Percentiles rank a stretch among this genome's conserved stretches.
Evolutionary conservation across 2,329 filamentous ascomycete species (phyloP).

Genomic region (Colletotrichum eleusines): DNA sequence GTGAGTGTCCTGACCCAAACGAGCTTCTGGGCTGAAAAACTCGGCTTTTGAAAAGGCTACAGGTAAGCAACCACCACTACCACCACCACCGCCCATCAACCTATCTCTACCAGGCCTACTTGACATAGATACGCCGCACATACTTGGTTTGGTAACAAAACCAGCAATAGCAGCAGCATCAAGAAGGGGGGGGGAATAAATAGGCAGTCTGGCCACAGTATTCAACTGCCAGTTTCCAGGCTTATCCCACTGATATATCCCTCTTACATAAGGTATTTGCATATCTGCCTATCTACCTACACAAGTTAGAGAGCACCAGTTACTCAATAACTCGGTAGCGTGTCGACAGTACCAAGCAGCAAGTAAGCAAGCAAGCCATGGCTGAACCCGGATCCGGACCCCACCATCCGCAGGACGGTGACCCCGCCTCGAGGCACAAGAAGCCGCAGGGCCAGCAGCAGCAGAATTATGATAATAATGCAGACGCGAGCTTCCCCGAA

Average conservation of each 20-base stretch:
- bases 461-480: too few relatives aligned
- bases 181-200: conserved; percentile 6
- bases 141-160: too few relatives aligned
- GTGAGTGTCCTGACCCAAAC: too few relatives aligned
- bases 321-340: neutral
- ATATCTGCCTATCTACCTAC: neutral
- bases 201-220: conserved; percentile 23
- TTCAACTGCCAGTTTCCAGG: conserved; percentile 9
- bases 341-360: neutral
- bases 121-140: too few relatives aligned
- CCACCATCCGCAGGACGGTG: conserved; percentile 48
- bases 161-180: neutral
- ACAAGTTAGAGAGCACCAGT: neutral
- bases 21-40: neutral
- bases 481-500: conserved; percentile 33
- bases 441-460: conserved; percentile 34
- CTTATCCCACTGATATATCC: conserved; percentile 25
- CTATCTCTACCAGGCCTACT: too few relatives aligned
- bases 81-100: too few relatives aligned
- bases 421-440: conserved; percentile 50
- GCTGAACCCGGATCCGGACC: conserved; percentile 43
- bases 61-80: neutral
- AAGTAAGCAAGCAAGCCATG: conserved; percentile 43
- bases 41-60: neutral
- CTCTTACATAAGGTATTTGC: neutral